Percentiles rank a stretch among this genome's conserved stretches.
phyloP scores from a whole-genome alignment of 2,329 filamentous ascomycete species.

The Venturia carpophila region DNA sequence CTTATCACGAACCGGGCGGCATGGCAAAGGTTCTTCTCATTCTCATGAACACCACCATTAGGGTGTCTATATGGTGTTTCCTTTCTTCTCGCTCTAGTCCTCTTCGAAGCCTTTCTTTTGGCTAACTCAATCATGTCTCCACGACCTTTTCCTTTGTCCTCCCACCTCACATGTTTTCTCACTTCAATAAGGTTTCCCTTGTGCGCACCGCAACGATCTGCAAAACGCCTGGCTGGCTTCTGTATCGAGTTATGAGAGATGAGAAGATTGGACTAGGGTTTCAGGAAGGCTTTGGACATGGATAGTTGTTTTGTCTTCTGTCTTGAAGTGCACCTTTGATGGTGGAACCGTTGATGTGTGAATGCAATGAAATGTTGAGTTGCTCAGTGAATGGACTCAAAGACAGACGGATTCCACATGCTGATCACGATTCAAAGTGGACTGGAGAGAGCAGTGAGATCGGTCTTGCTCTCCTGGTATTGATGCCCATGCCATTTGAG shows the following conservation, averaged over 20 bases:
- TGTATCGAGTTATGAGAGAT: constrained; percentile 6
- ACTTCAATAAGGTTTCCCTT: neutral
- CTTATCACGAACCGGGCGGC: constrained; percentile 28
- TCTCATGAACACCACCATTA: constrained; percentile 16
- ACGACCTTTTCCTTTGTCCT: constrained; percentile 1
- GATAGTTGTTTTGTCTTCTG: neutral
- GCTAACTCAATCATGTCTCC: neutral
- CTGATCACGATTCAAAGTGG: too few relatives aligned
- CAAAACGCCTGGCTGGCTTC: constrained; percentile 2
- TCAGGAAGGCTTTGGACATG: neutral
- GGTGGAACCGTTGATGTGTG: neutral
- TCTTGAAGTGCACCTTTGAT: neutral
- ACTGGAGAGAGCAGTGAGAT: too few relatives aligned
- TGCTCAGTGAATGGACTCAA: neutral
- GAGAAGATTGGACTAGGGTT: neutral
- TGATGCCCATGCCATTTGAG: too few relatives aligned
- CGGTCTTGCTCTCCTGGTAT: too few relatives aligned
- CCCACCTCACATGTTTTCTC: neutral
- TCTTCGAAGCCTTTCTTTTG: neutral
- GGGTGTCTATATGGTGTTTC: neutral
- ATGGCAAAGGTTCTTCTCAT: constrained; percentile 13
- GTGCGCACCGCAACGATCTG: neutral
- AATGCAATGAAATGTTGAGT: neutral
- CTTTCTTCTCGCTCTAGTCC: neutral
- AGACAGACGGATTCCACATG: too few relatives aligned